These are phyloP conservation scores for Starmerella potacharoeniae DNA, from an alignment of 805 yeast genomes.

Conservation along the genomic window DNA sequence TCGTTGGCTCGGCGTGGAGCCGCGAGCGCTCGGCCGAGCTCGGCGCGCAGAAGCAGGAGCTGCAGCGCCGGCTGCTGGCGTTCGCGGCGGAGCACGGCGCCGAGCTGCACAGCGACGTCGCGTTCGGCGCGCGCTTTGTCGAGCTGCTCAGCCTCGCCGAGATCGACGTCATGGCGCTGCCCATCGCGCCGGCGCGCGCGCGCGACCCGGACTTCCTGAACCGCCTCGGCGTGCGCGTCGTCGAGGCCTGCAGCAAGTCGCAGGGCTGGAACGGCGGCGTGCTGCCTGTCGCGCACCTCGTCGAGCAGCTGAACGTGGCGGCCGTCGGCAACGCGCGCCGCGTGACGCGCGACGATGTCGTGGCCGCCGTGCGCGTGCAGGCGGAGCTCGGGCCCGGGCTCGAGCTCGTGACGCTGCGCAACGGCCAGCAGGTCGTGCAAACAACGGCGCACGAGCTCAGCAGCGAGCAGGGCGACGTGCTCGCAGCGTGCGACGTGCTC, in stretches of 20 bases:
- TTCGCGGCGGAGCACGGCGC: background rate
- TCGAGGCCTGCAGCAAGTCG: constrained; percentile 64
- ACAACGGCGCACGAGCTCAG: constrained; percentile 53
- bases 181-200: background rate
- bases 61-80: background rate
- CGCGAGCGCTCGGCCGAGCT: background rate
- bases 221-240: constrained; percentile 59
- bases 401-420: constrained; percentile 46
- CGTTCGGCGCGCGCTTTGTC: background rate
- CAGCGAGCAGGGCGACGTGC: constrained; percentile 56
- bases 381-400: constrained; percentile 59
- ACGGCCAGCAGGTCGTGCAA: constrained; percentile 45
- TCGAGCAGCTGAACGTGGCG: constrained; percentile 24
- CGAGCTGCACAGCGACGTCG: background rate
- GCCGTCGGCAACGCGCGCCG: background rate
- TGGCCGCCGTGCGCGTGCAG: constrained; percentile 43
- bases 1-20: constrained; percentile 1
- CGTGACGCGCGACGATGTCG: constrained; percentile 41
- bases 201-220: constrained; percentile 24
- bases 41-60: background rate
- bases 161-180: background rate
- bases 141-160: background rate
- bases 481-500: constrained; percentile 63
- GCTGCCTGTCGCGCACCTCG: constrained; percentile 47
- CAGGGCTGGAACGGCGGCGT: constrained; percentile 73